Evolutionary conservation across 495 filamentous ascomycete species (phyloP).

Genomic region (Xylaria venustula): DNA sequence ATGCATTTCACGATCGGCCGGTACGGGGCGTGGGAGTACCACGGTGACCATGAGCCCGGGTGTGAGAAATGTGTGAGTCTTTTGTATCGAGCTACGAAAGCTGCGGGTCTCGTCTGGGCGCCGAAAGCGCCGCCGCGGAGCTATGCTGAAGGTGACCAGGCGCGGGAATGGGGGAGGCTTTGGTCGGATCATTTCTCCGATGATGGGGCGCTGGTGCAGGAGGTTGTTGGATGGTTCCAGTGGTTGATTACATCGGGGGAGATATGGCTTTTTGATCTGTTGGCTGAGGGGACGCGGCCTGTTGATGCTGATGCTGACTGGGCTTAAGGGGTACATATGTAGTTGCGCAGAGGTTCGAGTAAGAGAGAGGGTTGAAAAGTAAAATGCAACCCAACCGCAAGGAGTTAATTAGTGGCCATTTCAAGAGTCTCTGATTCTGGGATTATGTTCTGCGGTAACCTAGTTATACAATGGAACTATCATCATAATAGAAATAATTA

Average conservation of each 20-base stretch:
- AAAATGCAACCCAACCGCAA: no score
- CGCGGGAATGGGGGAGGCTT: not conserved
- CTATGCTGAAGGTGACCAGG: conserved; percentile 1
- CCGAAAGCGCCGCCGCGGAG: conserved; percentile 5
- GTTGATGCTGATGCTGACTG: conserved; percentile 6
- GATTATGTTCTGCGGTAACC: no score
- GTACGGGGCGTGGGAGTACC: conserved; percentile 8
- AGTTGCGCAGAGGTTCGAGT: no score
- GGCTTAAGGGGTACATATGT: no score
- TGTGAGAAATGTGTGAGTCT: not conserved
- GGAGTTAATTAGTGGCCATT: no score
- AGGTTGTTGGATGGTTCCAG: conserved; percentile 5
- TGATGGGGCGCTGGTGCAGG: not conserved
- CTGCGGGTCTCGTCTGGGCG: conserved; percentile 17
- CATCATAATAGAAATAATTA: no score
- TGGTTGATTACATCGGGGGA: not conserved
- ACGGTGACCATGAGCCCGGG: not conserved
- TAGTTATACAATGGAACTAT: no score
- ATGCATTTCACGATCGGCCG: not conserved
- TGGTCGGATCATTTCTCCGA: conserved; percentile 8
- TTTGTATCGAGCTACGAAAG: conserved; percentile 17
- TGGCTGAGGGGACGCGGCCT: not conserved
- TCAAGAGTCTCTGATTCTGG: no score
- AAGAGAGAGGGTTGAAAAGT: no score
- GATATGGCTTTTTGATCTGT: conserved; percentile 10